Evolutionary conservation across 139 green algal species (phyloP).

Genomic region (Micromonas pusilla): DNA sequence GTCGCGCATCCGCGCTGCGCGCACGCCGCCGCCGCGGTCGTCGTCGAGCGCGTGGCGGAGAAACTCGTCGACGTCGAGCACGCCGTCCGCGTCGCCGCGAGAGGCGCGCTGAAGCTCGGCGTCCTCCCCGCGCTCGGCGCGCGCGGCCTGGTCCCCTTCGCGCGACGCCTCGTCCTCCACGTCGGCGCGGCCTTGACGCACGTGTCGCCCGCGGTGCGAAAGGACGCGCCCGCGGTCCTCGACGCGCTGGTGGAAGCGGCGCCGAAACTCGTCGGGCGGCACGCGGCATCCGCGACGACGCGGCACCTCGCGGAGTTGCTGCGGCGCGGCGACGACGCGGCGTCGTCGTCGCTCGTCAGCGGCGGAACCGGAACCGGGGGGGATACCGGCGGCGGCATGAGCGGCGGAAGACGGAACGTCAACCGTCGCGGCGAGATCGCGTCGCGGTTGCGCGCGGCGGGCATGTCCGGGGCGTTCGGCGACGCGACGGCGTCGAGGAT

Average conservation of each 20-base stretch:
- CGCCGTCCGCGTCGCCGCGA: background rate
- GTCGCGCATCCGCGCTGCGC: background rate
- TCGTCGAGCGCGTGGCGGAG: background rate
- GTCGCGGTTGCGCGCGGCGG: background rate
- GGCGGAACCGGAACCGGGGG: background rate
- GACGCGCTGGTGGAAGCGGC: background rate
- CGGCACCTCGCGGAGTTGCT: background rate
- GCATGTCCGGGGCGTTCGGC: background rate
- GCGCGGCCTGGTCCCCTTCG: background rate
- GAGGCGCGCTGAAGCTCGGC: background rate
- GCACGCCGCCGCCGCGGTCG: background rate
- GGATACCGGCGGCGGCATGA: background rate
- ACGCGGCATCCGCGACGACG: background rate
- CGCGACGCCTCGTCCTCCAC: background rate
- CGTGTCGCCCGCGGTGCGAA: background rate
- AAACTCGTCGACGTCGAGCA: background rate
- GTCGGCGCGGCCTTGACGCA: slow-evolving; percentile 10
- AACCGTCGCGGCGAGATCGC: too few species aligned
- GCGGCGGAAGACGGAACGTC: background rate
- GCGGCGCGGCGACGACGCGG: background rate
- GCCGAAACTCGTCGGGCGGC: background rate
- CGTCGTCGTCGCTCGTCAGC: background rate
- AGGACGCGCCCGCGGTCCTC: background rate
- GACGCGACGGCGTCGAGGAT: background rate
- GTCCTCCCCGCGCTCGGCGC: background rate